These are phyloP conservation scores for Emydomyces testavorans DNA, from an alignment of 2,329 filamentous ascomycete genomes.

Conservation along the genomic window DNA sequence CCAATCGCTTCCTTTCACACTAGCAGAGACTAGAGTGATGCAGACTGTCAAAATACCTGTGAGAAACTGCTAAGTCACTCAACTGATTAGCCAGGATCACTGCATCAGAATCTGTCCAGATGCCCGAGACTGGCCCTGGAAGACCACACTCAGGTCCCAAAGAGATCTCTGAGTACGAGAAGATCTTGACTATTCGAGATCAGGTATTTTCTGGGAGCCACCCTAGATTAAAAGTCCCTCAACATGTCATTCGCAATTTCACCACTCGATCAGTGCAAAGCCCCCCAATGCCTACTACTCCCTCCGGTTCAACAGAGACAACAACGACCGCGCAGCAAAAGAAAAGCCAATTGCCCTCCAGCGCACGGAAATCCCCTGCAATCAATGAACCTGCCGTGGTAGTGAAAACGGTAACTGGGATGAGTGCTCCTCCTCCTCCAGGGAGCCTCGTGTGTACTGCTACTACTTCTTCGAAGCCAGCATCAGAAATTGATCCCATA, in stretches of 20 bases:
- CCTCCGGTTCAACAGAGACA: slow-evolving; percentile 15
- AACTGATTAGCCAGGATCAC: slow-evolving; percentile 17
- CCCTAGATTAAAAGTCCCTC: slow-evolving; percentile 48
- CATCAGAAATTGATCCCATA: slow-evolving; percentile 66
- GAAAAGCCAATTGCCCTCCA: not conserved
- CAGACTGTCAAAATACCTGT: not conserved
- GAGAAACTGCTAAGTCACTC: not conserved
- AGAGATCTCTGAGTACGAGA: slow-evolving; percentile 60
- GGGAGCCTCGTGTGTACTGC: slow-evolving; percentile 15
- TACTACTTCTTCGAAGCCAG: slow-evolving; percentile 35
- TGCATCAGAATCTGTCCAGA: slow-evolving; percentile 5
- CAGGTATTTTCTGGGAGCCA: slow-evolving; percentile 63
- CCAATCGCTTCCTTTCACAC: slow-evolving; percentile 14
- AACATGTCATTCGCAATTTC: slow-evolving; percentile 39
- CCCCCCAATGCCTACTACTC: slow-evolving; percentile 21
- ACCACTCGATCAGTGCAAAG: slow-evolving; percentile 27
- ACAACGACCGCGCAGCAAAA: slow-evolving; percentile 1
- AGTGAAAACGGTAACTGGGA: slow-evolving; percentile 17
- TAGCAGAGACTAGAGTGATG: slow-evolving; percentile 2
- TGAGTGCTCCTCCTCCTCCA: slow-evolving; percentile 18
- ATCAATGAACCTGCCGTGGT: slow-evolving; percentile 13
- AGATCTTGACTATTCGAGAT: slow-evolving; percentile 70
- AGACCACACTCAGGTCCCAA: slow-evolving; percentile 33
- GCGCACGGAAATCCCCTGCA: not conserved
- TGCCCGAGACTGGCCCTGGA: slow-evolving; percentile 22